A percentile compares a stretch with the other conserved stretches of the same genome.
phyloP scores from a whole-genome alignment of 108 stramenopile genomes.

The Parietichytrium sp. region DNA sequence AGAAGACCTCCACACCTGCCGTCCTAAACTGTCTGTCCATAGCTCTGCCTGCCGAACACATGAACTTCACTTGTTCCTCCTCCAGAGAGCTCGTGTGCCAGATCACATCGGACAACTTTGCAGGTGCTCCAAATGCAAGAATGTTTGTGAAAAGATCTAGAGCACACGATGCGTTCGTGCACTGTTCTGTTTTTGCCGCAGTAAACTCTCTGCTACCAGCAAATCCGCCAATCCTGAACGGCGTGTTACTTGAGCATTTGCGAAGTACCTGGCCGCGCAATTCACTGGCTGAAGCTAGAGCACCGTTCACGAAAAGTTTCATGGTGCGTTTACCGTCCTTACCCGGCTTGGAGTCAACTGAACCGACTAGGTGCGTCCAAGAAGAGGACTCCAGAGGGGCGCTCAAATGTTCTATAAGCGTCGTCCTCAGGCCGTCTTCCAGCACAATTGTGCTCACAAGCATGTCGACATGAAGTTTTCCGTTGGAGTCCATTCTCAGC shows the following conservation, averaged over 20 bases:
- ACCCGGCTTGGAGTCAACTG: background rate
- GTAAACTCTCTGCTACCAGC: background rate
- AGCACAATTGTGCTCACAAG: background rate
- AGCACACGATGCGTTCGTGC: background rate
- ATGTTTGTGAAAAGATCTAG: background rate
- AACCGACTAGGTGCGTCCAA: background rate
- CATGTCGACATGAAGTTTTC: background rate
- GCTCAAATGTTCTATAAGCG: background rate
- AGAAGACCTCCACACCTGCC: background rate
- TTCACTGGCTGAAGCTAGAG: background rate
- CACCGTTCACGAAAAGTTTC: background rate
- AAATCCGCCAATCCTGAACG: background rate
- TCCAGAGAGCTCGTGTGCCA: background rate
- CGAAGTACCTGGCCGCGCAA: conserved; percentile 29
- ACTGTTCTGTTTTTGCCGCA: background rate
- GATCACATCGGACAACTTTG: background rate
- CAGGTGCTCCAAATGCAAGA: background rate
- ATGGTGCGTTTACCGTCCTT: no score
- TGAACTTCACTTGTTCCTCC: no score
- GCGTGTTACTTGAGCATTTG: background rate
- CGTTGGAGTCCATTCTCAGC: background rate
- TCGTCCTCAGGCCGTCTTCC: background rate
- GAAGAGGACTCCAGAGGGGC: background rate
- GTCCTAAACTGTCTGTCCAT: background rate
- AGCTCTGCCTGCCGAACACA: background rate